Evolutionary conservation across 352 stramenopile species (phyloP).

Genomic region (Phytophthora hybrid): DNA sequence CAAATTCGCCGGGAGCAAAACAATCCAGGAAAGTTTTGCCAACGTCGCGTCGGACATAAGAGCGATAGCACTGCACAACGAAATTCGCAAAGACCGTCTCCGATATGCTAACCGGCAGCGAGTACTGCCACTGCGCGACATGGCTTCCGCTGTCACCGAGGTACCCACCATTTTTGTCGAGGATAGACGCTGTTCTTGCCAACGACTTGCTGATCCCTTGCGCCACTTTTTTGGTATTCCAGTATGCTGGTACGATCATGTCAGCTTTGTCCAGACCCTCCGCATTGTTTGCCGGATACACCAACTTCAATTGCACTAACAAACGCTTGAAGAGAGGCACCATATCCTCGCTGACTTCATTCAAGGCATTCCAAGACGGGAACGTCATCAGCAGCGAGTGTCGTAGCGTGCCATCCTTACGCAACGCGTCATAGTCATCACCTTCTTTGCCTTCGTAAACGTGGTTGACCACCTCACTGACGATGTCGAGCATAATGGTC

Average conservation of each 20-base stretch:
- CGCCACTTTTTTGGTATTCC: slow-evolving; percentile 12
- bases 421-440: slow-evolving; percentile 8
- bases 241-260: slow-evolving; percentile 31
- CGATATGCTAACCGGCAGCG: slow-evolving; percentile 19
- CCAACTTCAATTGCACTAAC: slow-evolving; percentile 22
- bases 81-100: slow-evolving; percentile 26
- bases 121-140: slow-evolving; percentile 28
- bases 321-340: slow-evolving; percentile 27
- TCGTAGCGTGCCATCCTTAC: slow-evolving; percentile 8
- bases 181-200: background rate
- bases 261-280: background rate
- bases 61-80: slow-evolving; percentile 20
- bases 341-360: background rate
- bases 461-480: slow-evolving; percentile 31
- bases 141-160: background rate
- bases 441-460: slow-evolving; percentile 2
- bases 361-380: slow-evolving; percentile 7
- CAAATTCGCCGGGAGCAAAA: slow-evolving; percentile 15
- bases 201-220: background rate
- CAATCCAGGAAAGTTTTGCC: slow-evolving; percentile 2
- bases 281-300: slow-evolving; percentile 8
- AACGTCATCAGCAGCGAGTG: slow-evolving; percentile 17
- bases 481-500: slow-evolving; percentile 26
- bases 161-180: background rate
- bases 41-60: background rate